These are phyloP conservation scores for Suaeda aralocaspica DNA, from an alignment of 148 eudicot species.

Conservation along the genomic window DNA sequence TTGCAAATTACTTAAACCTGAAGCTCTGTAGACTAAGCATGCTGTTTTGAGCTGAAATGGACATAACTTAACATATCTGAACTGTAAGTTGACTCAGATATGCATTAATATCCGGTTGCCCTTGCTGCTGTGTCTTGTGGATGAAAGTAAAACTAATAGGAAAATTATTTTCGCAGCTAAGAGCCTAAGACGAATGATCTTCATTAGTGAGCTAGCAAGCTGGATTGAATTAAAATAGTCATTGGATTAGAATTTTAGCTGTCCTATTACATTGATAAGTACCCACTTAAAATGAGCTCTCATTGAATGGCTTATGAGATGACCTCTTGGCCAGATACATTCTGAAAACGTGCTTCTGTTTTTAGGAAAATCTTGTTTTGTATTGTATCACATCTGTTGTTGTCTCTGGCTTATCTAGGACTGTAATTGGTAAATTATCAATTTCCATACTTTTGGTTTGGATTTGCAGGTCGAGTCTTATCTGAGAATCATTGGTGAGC, in stretches of 20 bases:
- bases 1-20: no score
- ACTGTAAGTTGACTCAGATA: no score
- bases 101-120: no score
- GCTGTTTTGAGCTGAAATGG: no score
- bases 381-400: background rate
- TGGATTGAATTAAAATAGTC: background rate
- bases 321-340: background rate
- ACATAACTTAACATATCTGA: no score
- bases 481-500: constrained; percentile 73
- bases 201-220: background rate
- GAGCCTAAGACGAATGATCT: background rate
- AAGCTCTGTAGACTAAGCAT: no score
- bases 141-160: background rate
- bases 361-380: background rate
- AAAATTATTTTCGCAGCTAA: background rate
- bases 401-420: background rate
- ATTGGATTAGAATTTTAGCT: background rate
- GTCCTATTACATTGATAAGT: background rate
- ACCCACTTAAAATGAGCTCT: background rate
- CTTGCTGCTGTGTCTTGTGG: background rate
- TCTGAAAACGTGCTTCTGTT: background rate
- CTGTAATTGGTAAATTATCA: constrained; percentile 9
- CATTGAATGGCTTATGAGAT: background rate
- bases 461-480: constrained; percentile 81
- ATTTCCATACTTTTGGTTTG: constrained; percentile 11